phyloP scores from a whole-genome alignment of 306 rosid genomes.

The Acacia acuminata region DNA sequence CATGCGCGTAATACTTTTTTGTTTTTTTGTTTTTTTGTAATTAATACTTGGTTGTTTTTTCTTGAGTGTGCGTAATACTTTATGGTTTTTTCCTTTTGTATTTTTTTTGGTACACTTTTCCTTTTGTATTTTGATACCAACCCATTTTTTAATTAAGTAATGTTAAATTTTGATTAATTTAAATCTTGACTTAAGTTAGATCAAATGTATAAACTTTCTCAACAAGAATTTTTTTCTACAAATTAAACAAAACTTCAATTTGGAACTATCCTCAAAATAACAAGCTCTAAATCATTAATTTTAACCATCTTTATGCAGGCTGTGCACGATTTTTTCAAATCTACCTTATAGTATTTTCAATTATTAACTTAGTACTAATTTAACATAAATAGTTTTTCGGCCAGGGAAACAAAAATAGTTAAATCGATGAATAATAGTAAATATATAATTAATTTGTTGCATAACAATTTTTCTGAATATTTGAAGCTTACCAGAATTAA shows the following conservation, averaged over 20 bases:
- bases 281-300: not conserved
- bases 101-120: not conserved
- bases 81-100: not conserved
- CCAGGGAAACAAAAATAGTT: not conserved
- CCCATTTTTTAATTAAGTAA: not conserved
- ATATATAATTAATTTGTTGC: not conserved
- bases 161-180: not conserved
- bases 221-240: not conserved
- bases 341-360: not conserved
- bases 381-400: not conserved
- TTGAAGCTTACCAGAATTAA: slow-evolving; percentile 46
- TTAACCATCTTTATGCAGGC: not conserved
- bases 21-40: not conserved
- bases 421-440: no score
- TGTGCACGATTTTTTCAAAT: not conserved
- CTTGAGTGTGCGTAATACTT: not conserved
- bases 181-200: not conserved
- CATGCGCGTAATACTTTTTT: not conserved
- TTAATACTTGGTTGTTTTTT: not conserved
- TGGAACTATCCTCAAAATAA: not conserved
- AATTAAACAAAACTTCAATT: not conserved
- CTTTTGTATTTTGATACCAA: not conserved
- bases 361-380: not conserved
- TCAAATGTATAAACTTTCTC: not conserved
- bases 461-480: not conserved